A percentile compares a stretch with the other conserved stretches of the same genome.
phyloP scores from a whole-genome alignment of 139 green algal species.

The Chlorella sp. region DNA sequence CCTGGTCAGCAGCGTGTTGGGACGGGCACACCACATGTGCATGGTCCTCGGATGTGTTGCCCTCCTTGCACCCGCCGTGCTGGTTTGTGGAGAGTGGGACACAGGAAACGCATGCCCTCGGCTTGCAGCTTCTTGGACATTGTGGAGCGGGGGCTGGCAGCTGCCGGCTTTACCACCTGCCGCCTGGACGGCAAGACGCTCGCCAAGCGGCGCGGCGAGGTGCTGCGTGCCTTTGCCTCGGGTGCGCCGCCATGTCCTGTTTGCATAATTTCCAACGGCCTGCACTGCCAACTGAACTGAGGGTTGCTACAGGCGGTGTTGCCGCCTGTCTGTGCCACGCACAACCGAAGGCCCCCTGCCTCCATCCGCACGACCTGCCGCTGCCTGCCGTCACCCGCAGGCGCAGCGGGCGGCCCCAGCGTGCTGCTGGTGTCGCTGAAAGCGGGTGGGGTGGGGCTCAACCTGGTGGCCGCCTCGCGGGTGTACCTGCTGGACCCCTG shows the following conservation, averaged over 20 bases:
- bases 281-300: no score
- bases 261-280: no score
- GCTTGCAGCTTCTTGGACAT: slow-evolving; percentile 81
- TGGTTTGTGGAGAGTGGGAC: background rate
- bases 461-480: slow-evolving; percentile 89
- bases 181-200: slow-evolving; percentile 86
- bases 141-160: slow-evolving; percentile 69
- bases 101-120: background rate
- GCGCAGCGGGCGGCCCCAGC: slow-evolving; percentile 44
- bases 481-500: slow-evolving; percentile 86
- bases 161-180: background rate
- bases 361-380: no score
- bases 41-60: background rate
- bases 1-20: background rate
- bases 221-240: slow-evolving; percentile 78
- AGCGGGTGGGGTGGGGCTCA: slow-evolving; percentile 88
- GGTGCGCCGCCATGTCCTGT: no score
- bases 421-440: slow-evolving; percentile 73
- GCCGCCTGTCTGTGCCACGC: no score
- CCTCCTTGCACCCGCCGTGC: no score
- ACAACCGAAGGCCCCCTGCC: no score
- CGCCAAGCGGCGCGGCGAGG: slow-evolving; percentile 58
- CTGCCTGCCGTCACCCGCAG: no score
- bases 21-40: background rate
- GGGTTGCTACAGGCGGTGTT: no score